Percentiles rank a stretch among this genome's conserved stretches.
phyloP scores from a whole-genome alignment of 768 basidiomycete species.

The Kwoniella newhampshirensis region DNA sequence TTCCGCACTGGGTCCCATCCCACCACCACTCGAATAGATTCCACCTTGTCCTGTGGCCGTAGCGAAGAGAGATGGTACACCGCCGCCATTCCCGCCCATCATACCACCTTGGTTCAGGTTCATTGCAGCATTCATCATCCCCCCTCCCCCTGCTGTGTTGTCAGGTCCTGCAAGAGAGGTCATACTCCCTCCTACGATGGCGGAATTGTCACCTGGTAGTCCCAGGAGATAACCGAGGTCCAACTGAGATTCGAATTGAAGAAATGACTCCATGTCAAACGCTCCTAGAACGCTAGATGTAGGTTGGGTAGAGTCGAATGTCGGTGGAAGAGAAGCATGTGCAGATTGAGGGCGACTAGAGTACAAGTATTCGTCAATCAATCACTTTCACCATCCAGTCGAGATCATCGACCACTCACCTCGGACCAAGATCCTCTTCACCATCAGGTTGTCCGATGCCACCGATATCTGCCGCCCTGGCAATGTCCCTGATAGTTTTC shows the following conservation, averaged over 20 bases:
- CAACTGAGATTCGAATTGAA: constrained; percentile 30
- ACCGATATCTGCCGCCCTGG: constrained; percentile 28
- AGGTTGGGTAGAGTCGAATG: not conserved
- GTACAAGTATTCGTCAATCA: too few species aligned
- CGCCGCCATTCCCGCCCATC: too few species aligned
- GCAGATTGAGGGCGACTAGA: constrained; percentile 12
- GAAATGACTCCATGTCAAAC: constrained; percentile 31
- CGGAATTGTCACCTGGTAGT: constrained; percentile 30
- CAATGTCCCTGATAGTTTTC: constrained; percentile 38
- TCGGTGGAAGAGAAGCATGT: not conserved
- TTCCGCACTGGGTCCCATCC: constrained; percentile 10
- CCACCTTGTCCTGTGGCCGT: too few species aligned
- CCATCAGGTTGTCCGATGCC: constrained; percentile 6
- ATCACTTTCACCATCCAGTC: too few species aligned
- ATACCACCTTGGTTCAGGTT: not conserved
- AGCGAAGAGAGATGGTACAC: too few species aligned
- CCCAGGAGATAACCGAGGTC: constrained; percentile 35
- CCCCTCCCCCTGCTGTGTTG: too few species aligned
- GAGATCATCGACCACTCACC: too few species aligned
- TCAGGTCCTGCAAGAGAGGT: not conserved
- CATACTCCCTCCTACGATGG: not conserved
- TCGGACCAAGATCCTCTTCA: not conserved
- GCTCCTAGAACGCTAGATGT: not conserved
- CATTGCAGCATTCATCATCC: too few species aligned
- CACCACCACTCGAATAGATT: too few species aligned